Evolutionary conservation across 2,329 filamentous ascomycete genomes (phyloP), one percentile per base, ranked within the genome.

Genomic region (Trichoderma atroviride): DNA sequence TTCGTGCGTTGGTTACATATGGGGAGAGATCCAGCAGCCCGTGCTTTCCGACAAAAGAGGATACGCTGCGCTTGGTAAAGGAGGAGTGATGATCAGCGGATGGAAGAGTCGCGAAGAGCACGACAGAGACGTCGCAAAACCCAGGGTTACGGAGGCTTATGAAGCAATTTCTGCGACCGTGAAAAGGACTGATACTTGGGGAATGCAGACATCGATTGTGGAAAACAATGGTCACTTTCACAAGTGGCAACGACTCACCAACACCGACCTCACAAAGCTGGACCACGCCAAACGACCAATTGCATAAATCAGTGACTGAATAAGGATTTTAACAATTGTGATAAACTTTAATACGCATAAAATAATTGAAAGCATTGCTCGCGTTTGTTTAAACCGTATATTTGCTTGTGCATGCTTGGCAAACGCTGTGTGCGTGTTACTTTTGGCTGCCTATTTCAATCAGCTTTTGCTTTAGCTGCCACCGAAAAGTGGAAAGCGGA

Each of bases 61-160:
- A 16, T 29, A 53, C 14, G 50, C 24, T 13, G 50, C 50, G 31
- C 22, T 59, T 5, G 56, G 56, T 13, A 59, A 59, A 11, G 56
- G 56, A 59, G 56, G 56, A 40, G 56, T 59, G 56, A 59, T 40
- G 33, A 59, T 59, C 19, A 59, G 56, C 31, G 56, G 56, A 40
- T 59, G 56, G 56, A 59, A 59, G 33, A 59, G 56, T 22, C 31
- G 56, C 2, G 56, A 59, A 59, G 56, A 59, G n/a, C 56, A 59
- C 22, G 56, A 59, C n/a, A 33, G 56, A 14, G 56, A 59, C 13
- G 56, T 59, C 16, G 56, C 56, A 22, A 59, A 59, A n/a, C 11
- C 56, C 7, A n/a, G 56, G 35, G 56, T 59, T 40, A 24, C n/a
- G 22, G 33, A 59, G 11, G 56, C 56, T 10, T 59, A 59, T 24